A percentile compares a stretch with the other conserved stretches of the same genome.
Conservation (phyloP, 176 grass and related monocot species). For the Bothriochloa decipiens region DNA sequence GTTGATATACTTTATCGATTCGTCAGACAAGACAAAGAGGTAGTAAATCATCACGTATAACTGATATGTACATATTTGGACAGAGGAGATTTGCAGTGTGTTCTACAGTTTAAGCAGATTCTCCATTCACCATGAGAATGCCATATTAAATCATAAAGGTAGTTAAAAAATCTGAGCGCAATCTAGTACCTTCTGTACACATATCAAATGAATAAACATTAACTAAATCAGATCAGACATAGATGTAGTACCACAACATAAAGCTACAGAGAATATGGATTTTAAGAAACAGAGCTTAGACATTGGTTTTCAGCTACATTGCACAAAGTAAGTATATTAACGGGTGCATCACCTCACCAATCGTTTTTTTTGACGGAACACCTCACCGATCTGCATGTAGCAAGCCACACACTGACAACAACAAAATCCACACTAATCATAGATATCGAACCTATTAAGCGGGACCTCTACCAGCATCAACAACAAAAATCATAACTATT, state of each 20-base stretch:
- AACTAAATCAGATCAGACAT: background rate
- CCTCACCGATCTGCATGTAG: background rate
- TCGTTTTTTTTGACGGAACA: no score
- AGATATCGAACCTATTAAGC: background rate
- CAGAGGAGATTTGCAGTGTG: background rate
- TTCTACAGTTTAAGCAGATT: background rate
- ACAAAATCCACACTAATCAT: background rate
- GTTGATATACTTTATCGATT: background rate
- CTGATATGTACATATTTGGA: background rate
- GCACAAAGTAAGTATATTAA: background rate
- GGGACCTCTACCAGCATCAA: background rate
- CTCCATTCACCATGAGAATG: slow-evolving; percentile 3
- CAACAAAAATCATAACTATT: background rate
- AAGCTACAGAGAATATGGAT: slow-evolving; percentile 6
- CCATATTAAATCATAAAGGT: background rate
- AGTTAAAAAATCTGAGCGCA: background rate
- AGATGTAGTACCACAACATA: background rate
- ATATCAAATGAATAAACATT: slow-evolving; percentile 21
- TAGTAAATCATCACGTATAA: background rate
- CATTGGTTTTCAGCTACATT: background rate
- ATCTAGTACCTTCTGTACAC: background rate
- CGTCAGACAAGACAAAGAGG: slow-evolving; percentile 31
- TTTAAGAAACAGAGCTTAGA: background rate
- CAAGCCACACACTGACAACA: background rate
- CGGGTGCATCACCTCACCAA: background rate